Base-by-base conservation (phyloP, 1,139 yeast genomes). In the Candida glucosophila region DNA sequence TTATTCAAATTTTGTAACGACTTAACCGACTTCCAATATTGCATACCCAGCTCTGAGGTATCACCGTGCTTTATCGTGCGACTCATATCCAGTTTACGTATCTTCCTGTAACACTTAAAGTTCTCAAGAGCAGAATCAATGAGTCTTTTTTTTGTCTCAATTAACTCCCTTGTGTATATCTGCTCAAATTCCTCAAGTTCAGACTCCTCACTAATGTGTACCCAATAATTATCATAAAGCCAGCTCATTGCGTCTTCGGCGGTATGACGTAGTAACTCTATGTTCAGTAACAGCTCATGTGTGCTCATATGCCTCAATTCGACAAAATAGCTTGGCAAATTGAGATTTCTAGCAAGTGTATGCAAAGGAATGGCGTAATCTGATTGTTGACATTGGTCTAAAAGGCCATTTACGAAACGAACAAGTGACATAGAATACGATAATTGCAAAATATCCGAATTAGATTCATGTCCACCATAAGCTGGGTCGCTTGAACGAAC, bases 291-390 rank as follows among this genome's bases (percentile, higher is more conserved):
- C 10, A 59, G 65, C 39, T 90, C 97, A 48, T 92, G 99, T 0
- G 98, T 90, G 4, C 94, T 90, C 47, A 75, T 71, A 49, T 92
- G 98, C 34, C 99, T 61, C 20, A 86, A 47, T 45, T 92, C 98
- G 0, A 92, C 98, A 52, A 92, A 86, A 43, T 71, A 72, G 18
- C 79, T 67, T 0, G 98, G 96, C 13, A 92, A 55, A 2, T 72
- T 71, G 13, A 83, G 54, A 21, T 68, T 65, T 28, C 60, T 69
- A 0, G 98, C 98, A 17, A 90, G 53, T 5, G 67, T 64, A 36
- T 79, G 80, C 40, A 90, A 57, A 3, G 97, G 90, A 13, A 81
- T 69, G 1, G 95, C 95, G 44, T 60, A 79, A 28, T 66, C 71
- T 1, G 88, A 73, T 41, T 77, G 83, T 48, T 90, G 98, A 25